phyloP scores from a whole-genome alignment of 179 eudicot genomes.

The Spergularia azorica region DNA sequence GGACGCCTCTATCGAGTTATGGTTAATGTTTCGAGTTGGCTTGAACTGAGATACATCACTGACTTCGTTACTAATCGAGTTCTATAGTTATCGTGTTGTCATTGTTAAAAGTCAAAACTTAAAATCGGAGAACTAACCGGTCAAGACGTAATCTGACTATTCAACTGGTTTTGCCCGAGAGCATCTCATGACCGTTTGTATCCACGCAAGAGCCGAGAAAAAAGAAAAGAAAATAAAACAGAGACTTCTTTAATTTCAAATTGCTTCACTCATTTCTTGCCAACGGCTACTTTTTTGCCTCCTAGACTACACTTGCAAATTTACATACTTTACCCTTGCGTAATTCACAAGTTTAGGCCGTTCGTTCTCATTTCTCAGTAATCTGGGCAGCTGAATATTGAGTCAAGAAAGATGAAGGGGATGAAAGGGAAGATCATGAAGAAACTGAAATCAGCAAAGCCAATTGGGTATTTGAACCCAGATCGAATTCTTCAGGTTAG shows the following conservation, averaged over 20 bases:
- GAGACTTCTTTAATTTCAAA: background rate
- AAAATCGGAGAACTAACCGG: no score
- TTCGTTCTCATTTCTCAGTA: background rate
- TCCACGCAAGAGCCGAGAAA: background rate
- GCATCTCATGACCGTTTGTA: background rate
- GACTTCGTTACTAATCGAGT: no score
- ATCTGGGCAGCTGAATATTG: background rate
- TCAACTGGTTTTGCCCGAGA: background rate
- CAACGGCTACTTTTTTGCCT: constrained; percentile 22
- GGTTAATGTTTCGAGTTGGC: no score
- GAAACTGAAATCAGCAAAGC: constrained; percentile 66
- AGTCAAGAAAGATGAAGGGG: constrained; percentile 53
- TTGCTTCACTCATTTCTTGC: background rate
- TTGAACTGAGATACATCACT: no score
- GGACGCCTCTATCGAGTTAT: no score
- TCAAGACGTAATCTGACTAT: no score
- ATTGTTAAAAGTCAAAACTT: no score
- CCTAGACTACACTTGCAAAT: background rate
- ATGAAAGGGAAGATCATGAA: constrained; percentile 84
- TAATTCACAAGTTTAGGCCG: background rate
- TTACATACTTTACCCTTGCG: background rate
- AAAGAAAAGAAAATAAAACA: background rate
- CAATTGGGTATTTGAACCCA: constrained; percentile 62
- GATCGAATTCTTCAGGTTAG: constrained; percentile 61
- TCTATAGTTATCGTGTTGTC: no score